These are phyloP conservation scores for Leavenworthia alabamica DNA, from an alignment of 345 rosid genomes.

Conservation along the genomic window DNA sequence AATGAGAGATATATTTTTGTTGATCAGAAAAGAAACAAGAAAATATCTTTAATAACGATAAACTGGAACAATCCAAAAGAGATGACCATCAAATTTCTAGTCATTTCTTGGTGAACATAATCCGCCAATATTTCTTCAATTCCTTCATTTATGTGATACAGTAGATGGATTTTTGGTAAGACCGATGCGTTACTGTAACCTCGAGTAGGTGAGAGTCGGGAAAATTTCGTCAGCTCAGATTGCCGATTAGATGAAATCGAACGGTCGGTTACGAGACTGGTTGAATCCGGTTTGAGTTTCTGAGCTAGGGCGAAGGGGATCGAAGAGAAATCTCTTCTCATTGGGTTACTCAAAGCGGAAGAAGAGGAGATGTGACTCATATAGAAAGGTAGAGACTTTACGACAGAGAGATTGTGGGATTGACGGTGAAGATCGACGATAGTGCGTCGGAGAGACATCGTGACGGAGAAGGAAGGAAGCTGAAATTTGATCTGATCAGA, in stretches of 20 bases:
- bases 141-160: constrained; percentile 22
- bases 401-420: not conserved
- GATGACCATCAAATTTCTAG: constrained; percentile 21
- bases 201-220: constrained; percentile 7
- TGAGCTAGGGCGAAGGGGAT: constrained; percentile 15
- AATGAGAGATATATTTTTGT: not conserved
- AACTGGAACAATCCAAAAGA: constrained; percentile 26
- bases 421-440: constrained; percentile 27
- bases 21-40: constrained; percentile 22
- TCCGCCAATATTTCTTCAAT: constrained; percentile 32
- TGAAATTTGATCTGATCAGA: constrained; percentile 15
- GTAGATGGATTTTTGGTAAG: constrained; percentile 14
- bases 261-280: constrained; percentile 3
- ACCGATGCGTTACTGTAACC: constrained; percentile 17
- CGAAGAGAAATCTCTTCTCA: constrained; percentile 22
- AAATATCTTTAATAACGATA: constrained; percentile 26
- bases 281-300: constrained; percentile 9
- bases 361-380: constrained; percentile 8
- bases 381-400: constrained; percentile 12
- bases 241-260: not conserved
- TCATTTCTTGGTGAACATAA: constrained; percentile 33
- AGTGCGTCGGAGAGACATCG: constrained; percentile 29
- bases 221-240: constrained; percentile 1
- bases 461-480: not conserved
- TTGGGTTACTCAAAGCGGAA: too few relatives aligned